phyloP scores from a whole-genome alignment of 768 basidiomycete species.

The Kwoniella sp. region DNA sequence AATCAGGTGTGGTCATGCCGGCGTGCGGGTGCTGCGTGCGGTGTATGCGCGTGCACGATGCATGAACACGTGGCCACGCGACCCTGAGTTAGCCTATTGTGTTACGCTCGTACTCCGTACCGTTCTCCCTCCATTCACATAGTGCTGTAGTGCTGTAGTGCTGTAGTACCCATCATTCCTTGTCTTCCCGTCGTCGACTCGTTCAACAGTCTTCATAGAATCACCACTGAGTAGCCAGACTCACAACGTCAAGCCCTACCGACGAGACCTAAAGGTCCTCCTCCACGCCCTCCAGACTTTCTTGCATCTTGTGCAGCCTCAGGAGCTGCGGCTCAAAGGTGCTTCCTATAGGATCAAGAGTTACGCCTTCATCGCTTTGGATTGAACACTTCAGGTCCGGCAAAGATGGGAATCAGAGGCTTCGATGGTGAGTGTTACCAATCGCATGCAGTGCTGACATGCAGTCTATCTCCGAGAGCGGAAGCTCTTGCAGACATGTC shows the following conservation, averaged over 20 bases:
- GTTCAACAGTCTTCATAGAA: too few relatives aligned
- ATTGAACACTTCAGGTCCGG: background rate
- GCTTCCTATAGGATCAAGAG: conserved; percentile 2
- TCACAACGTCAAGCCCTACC: background rate
- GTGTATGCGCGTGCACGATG: too few relatives aligned
- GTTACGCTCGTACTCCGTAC: too few relatives aligned
- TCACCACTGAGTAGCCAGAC: background rate
- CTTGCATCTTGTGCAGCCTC: conserved; percentile 11
- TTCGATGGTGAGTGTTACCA: conserved; percentile 38
- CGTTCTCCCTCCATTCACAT: conserved; percentile 3
- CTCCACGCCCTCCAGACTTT: background rate
- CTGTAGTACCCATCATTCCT: background rate
- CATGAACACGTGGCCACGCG: too few relatives aligned
- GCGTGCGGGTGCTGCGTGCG: too few relatives aligned
- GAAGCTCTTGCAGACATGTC: conserved; percentile 80
- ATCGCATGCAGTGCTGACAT: background rate
- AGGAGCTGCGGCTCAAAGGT: conserved; percentile 18
- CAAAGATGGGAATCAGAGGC: conserved; percentile 44
- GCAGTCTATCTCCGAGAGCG: conserved; percentile 82
- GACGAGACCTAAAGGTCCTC: background rate
- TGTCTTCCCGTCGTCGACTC: background rate
- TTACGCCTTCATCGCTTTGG: background rate
- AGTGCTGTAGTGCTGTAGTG: too few relatives aligned
- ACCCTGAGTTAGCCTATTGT: too few relatives aligned
- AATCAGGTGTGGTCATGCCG: too few relatives aligned